Base-by-base conservation (phyloP, 352 stramenopile species). In the Phytophthora brassicae region DNA sequence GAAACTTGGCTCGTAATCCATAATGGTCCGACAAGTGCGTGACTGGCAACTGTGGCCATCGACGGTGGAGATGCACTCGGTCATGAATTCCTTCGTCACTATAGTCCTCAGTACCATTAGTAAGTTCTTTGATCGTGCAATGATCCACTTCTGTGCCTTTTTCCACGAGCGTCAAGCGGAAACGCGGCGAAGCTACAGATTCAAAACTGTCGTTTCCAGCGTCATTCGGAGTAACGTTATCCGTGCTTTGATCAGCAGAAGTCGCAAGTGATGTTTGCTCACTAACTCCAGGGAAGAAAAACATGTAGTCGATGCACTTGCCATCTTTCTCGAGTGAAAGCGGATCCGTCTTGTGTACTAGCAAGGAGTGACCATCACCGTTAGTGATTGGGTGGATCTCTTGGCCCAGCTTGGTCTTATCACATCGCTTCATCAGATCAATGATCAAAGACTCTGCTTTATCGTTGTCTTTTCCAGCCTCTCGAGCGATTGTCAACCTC, bases 291-390 rank as follows among this genome's bases (percentile, higher is more conserved):
- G 81, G 74, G 39, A 81, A 78, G 64, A 88, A 88, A 55, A 94
- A 92, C 71, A 94, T 82, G 64, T 90, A 94, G 73, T 94, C 85
- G 55, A 94, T 94, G 62, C 85, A 94, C 54, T 94, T 94, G 69
- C 85, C 85, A 48, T 88, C 72, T 36, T 81, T 84, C 9, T 88
- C 64, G 1, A 47, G 67, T 1, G 68, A 77, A 8, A 75, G 45
- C 26, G 81, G 70, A 26, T 89, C 72, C 33, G 36, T 67, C 26
- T 47, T 64, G 55, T 92, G 85, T 11, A 77, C 45, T 19, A 94
- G 76, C 56, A 64, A 70, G 11, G 79, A 82, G 60, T 94, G 85
- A 17, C 85, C 85, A 47, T 94, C 79, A 41, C 81, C 85, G 54
- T 94, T 94, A 26, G 85, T 94, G 61, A 92, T 90, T 41, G 79